Evolutionary conservation across 176 grass and related monocot genomes (phyloP).

Genomic region (Oryza australiensis): DNA sequence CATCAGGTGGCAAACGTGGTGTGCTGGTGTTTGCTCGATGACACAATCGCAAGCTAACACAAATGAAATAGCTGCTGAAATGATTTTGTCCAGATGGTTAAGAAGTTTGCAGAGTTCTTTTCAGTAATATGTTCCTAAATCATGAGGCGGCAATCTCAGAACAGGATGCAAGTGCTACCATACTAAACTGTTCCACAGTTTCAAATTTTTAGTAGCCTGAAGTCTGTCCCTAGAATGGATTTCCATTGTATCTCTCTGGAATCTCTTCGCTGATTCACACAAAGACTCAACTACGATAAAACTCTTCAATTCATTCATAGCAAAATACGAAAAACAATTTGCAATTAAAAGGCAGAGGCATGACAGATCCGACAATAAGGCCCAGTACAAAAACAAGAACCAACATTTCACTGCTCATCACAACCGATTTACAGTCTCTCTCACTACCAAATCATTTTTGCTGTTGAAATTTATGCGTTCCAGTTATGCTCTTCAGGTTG

Average conservation of each 20-base stretch:
- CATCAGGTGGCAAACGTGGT: too few species aligned
- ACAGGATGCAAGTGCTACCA: too few species aligned
- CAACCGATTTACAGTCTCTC: slow-evolving; percentile 2
- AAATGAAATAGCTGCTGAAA: too few species aligned
- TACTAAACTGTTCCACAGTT: too few species aligned
- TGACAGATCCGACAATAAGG: neutral
- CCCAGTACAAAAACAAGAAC: slow-evolving; percentile 21
- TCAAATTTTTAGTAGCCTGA: too few species aligned
- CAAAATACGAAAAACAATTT: slow-evolving; percentile 6
- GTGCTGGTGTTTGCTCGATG: too few species aligned
- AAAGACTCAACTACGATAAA: neutral
- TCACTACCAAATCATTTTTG: neutral
- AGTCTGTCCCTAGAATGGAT: neutral
- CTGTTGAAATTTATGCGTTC: slow-evolving; percentile 28
- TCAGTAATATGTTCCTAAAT: too few species aligned
- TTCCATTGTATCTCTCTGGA: neutral
- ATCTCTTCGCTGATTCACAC: neutral
- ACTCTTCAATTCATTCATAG: neutral
- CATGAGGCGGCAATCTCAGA: too few species aligned
- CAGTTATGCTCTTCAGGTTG: slow-evolving; percentile 39
- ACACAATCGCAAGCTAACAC: too few species aligned
- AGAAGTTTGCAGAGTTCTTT: too few species aligned
- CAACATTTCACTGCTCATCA: slow-evolving; percentile 4
- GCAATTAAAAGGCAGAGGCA: neutral
- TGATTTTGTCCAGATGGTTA: too few species aligned